Conservation (phyloP, 2,329 filamentous ascomycete genomes). For the Botrytis squamosa region DNA sequence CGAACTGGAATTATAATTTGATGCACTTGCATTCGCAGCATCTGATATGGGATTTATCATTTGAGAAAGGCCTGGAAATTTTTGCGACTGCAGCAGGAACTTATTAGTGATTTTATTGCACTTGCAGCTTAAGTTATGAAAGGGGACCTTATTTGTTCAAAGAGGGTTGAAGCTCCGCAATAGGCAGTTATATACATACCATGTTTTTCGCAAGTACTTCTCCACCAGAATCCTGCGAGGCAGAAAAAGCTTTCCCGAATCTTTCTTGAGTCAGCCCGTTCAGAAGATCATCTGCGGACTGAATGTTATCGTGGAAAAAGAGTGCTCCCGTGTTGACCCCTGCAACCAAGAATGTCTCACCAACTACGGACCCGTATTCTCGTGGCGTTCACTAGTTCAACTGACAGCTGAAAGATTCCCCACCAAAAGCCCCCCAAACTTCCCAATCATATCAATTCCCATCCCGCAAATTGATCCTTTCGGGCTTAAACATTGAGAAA, state of each 20-base stretch:
- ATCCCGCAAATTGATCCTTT: neutral
- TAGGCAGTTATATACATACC: neutral
- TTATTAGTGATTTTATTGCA: neutral
- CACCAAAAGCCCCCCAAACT: neutral
- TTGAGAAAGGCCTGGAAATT: neutral
- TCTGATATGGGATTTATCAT: neutral
- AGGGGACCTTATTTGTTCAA: neutral
- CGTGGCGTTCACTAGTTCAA: constrained; percentile 1
- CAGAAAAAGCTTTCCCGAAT: neutral
- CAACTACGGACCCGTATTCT: neutral
- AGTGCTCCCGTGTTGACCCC: neutral
- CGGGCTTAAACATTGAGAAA: neutral
- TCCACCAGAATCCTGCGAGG: neutral
- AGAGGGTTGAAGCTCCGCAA: neutral
- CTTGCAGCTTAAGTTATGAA: neutral
- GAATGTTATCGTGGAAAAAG: neutral
- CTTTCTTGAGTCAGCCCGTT: neutral
- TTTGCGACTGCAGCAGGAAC: neutral
- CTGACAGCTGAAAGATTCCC: constrained; percentile 12
- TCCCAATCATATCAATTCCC: neutral
- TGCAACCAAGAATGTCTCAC: neutral
- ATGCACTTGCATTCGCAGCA: neutral
- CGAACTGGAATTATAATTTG: neutral
- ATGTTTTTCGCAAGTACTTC: neutral
- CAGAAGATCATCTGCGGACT: neutral